phyloP scores from a whole-genome alignment of 2,329 filamentous ascomycete genomes.

The Phyllosticta citriasiana region DNA sequence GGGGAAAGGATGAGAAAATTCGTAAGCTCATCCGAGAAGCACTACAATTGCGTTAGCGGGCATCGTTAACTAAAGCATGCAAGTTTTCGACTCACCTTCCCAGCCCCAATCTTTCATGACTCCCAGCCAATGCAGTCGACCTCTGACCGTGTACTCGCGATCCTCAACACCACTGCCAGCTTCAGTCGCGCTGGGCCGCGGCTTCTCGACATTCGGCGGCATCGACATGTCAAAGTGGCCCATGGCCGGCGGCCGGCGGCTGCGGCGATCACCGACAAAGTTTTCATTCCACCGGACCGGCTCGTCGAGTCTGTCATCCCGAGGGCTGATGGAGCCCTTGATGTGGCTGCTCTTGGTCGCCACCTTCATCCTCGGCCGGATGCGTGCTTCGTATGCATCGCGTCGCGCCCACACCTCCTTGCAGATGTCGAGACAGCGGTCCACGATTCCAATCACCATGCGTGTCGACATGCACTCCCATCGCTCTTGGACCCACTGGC shows the following conservation, averaged over 20 bases:
- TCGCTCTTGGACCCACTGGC: slow-evolving; percentile 53
- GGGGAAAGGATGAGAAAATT: neutral
- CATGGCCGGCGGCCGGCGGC: slow-evolving; percentile 19
- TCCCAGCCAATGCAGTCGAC: slow-evolving; percentile 57
- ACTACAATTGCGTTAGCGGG: slow-evolving; percentile 5
- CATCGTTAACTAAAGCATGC: neutral
- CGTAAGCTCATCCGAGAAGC: slow-evolving; percentile 3
- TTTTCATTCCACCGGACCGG: slow-evolving; percentile 18
- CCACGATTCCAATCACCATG: slow-evolving; percentile 58
- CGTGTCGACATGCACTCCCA: slow-evolving; percentile 52
- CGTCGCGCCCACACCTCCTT: slow-evolving; percentile 57
- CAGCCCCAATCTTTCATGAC: slow-evolving; percentile 66
- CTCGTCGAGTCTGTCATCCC: slow-evolving; percentile 11
- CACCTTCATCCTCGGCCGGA: slow-evolving; percentile 6
- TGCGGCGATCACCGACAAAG: slow-evolving; percentile 1
- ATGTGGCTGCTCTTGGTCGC: slow-evolving; percentile 8
- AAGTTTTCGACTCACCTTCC: slow-evolving; percentile 47
- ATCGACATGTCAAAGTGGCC: slow-evolving; percentile 13
- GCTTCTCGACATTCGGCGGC: slow-evolving; percentile 18
- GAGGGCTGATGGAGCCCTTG: neutral
- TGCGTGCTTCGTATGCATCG: slow-evolving; percentile 40
- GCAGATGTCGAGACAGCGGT: slow-evolving; percentile 54
- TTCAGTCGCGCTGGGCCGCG: slow-evolving; percentile 18
- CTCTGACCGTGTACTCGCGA: slow-evolving; percentile 53
- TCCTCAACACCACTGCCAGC: slow-evolving; percentile 36